Percentiles rank a stretch among this genome's conserved stretches.
Evolutionary conservation across 441 rosid species (phyloP).

Genomic region (Erodium moschatum): DNA sequence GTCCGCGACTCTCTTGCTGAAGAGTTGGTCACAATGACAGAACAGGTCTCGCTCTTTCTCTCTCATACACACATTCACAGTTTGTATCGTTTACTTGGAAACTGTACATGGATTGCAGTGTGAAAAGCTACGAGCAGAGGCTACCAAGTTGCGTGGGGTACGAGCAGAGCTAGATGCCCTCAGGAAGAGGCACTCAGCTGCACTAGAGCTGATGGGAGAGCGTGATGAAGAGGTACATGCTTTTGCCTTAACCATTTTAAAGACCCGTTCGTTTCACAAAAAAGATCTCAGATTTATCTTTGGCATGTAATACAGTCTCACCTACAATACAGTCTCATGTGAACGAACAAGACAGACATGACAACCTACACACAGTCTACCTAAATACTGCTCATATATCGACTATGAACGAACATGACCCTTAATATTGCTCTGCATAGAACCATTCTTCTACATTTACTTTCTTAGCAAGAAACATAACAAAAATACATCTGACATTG

Average conservation of each 20-base stretch:
- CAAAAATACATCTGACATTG: conserved; percentile 10
- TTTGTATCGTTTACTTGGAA: not conserved
- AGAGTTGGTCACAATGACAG: conserved; percentile 92
- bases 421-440: not conserved
- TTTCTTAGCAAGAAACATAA: not conserved
- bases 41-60: conserved; percentile 37
- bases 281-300: not conserved
- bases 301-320: not conserved
- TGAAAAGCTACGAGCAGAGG: conserved; percentile 72
- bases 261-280: not conserved
- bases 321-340: too few relatives aligned
- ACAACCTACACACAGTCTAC: too few relatives aligned
- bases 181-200: conserved; percentile 86
- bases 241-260: not conserved
- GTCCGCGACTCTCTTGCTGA: conserved; percentile 95
- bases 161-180: conserved; percentile 87
- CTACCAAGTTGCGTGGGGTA: conserved; percentile 61
- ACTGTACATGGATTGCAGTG: conserved; percentile 40
- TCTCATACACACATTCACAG: not conserved
- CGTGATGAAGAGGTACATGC: conserved; percentile 90
- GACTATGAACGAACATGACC: not conserved
- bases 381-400: too few relatives aligned
- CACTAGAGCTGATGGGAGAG: conserved; percentile 97
- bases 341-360: too few relatives aligned
- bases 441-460: not conserved